Evolutionary conservation across 371 early-diverging fungal species (phyloP), one percentile per base, ranked within the genome.

Genomic region (Mucor mucedo): DNA sequence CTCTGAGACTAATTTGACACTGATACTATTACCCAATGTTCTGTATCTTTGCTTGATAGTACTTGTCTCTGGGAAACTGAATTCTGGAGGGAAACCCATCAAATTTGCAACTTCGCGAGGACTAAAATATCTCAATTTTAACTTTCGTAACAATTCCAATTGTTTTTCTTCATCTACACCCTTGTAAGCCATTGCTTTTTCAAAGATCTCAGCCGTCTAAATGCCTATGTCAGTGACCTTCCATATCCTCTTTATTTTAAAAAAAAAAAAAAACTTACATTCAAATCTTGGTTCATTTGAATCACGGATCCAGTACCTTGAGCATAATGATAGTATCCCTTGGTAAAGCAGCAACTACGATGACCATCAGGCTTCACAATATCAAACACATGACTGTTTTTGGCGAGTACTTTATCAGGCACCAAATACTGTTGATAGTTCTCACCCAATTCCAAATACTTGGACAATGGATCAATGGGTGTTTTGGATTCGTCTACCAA

Each of bases 311-410:
- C 95, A 0, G 90, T 91, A 21, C 88, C 92, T 64, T 93, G 90
- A 8, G 87, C 91, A 72, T 88, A 92, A 58, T 89, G 89, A 55
- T 77, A 80, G 65, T 93, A 94, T 1, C 89, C 90, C 73, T 94
- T 94, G 10, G 95, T 94, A 68, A 94, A 94, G 68, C 95, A 94
- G 59, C 92, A 92, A 30, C 91, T 87, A 30, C 91, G 79, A 32
- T 67, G 78, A 8, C 79, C 82, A 27, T 71, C 67, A 4, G 85
- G 84, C 44, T 88, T 89, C 7, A 92, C 91, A 40, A 93, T 89
- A 71, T 93, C 95, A 76, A 90, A 84, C 11, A 86, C 80, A 39
- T 84, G 77, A 4, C 85, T 83, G 44, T 89, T 83, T 57, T 87
- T 90, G 7, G 83, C 65, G 9, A 90, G 70, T 0, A 82, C 73